These are phyloP conservation scores for Talaromyces sp. DNA, from an alignment of 2,329 filamentous ascomycete species.

Conservation along the genomic window DNA sequence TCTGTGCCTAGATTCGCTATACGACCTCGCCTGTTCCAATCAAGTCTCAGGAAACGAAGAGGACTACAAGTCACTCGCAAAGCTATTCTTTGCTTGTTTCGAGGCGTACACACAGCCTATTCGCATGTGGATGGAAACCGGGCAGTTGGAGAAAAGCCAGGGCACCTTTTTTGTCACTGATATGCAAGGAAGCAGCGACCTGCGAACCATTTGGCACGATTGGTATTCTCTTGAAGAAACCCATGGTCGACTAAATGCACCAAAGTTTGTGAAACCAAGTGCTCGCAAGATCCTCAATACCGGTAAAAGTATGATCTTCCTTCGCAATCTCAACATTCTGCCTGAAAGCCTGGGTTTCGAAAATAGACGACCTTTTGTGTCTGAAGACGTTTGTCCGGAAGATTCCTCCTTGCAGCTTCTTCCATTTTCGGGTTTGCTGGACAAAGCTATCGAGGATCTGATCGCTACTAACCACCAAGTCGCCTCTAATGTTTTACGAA, in stretches of 20 bases:
- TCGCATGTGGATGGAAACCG: slow-evolving; percentile 76
- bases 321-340: slow-evolving; percentile 60
- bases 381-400: slow-evolving; percentile 35
- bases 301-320: slow-evolving; percentile 80
- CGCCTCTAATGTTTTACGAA: slow-evolving; percentile 60
- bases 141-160: slow-evolving; percentile 60
- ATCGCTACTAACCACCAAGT: slow-evolving; percentile 68
- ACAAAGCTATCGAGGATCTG: slow-evolving; percentile 65
- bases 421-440: slow-evolving; percentile 62
- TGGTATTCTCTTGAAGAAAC: slow-evolving; percentile 62
- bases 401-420: slow-evolving; percentile 22
- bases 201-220: slow-evolving; percentile 67
- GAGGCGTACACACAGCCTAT: slow-evolving; percentile 76
- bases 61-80: slow-evolving; percentile 58
- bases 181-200: slow-evolving; percentile 48
- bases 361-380: slow-evolving; percentile 27
- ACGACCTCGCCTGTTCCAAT: slow-evolving; percentile 60
- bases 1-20: slow-evolving; percentile 72
- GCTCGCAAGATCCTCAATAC: slow-evolving; percentile 72
- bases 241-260: slow-evolving; percentile 57
- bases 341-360: slow-evolving; percentile 24
- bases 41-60: slow-evolving; percentile 62
- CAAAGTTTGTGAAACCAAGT: slow-evolving; percentile 66
- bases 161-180: slow-evolving; percentile 71
- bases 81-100: slow-evolving; percentile 74